Evolutionary conservation across 2,329 filamentous ascomycete species (phyloP).

Genomic region (Diplodia corticola): DNA sequence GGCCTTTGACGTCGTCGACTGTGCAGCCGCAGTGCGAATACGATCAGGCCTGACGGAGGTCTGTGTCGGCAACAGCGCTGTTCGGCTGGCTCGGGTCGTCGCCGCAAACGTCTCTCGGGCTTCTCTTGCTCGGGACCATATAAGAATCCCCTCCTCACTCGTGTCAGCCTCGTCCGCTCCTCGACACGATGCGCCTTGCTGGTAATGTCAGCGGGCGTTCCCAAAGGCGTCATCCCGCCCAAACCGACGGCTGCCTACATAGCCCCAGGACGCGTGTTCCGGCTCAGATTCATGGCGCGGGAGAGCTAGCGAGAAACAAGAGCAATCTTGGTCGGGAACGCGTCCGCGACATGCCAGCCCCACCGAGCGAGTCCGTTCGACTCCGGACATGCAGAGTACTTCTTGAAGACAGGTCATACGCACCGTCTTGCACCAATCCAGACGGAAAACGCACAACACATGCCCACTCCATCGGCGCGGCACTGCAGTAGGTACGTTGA

Average conservation of each 20-base stretch:
- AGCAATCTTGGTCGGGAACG: not conserved
- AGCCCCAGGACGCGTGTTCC: slow-evolving; percentile 1
- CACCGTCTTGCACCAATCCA: not conserved
- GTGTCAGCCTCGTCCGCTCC: not conserved
- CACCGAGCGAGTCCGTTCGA: not conserved
- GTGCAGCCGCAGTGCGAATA: slow-evolving; percentile 12
- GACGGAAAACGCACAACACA: not conserved
- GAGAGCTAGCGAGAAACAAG: not conserved
- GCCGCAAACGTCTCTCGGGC: not conserved
- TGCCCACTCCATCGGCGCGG: no score
- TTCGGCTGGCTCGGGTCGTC: not conserved
- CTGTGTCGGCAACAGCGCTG: not conserved
- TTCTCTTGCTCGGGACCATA: not conserved
- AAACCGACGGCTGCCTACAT: not conserved
- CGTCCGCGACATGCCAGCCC: not conserved
- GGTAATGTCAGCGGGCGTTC: not conserved
- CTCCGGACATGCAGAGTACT: not conserved
- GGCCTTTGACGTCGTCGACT: slow-evolving; percentile 17
- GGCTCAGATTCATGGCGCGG: not conserved
- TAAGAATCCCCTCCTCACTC: not conserved
- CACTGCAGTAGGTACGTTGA: not conserved
- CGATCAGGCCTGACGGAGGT: not conserved
- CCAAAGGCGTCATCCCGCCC: not conserved
- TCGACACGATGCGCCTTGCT: not conserved
- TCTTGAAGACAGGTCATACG: not conserved